Evolutionary conservation across 73 alveolate species (phyloP).

Genomic region (Blepharisma stoltei): DNA sequence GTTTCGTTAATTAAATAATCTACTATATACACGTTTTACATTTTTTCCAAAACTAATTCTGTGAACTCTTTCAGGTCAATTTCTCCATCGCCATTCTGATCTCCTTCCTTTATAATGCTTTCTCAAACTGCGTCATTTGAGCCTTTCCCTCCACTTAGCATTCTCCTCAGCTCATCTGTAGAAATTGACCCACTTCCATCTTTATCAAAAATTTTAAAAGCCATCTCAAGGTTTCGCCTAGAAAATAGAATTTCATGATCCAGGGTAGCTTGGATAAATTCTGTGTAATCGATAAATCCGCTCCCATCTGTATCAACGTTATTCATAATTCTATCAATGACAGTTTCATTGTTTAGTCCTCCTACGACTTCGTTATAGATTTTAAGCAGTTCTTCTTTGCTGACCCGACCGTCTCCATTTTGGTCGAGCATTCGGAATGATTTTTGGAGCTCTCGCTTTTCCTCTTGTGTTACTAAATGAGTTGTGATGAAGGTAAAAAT

Average conservation of each 20-base stretch:
- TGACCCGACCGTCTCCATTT: conserved; percentile 58
- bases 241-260: conserved; percentile 37
- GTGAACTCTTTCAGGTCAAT: conserved; percentile 46
- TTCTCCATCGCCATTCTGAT: conserved; percentile 57
- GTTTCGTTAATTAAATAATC: too few relatives aligned
- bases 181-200: conserved; percentile 48
- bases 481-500: conserved; percentile 1
- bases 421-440: conserved; percentile 41
- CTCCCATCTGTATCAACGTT: conserved; percentile 39
- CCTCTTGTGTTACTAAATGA: conserved; percentile 13
- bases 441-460: conserved; percentile 29
- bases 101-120: conserved; percentile 46
- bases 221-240: conserved; percentile 38
- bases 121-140: conserved; percentile 42
- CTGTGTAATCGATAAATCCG: conserved; percentile 58
- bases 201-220: conserved; percentile 44
- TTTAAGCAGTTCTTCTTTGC: conserved; percentile 43
- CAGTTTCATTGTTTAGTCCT: neutral
- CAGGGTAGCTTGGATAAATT: conserved; percentile 47
- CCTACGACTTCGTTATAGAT: neutral
- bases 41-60: neutral
- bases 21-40: too few relatives aligned
- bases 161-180: conserved; percentile 34
- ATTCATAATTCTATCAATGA: conserved; percentile 37
- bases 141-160: neutral